Conservation (phyloP, 352 stramenopile species). For the Phytophthora pini region DNA sequence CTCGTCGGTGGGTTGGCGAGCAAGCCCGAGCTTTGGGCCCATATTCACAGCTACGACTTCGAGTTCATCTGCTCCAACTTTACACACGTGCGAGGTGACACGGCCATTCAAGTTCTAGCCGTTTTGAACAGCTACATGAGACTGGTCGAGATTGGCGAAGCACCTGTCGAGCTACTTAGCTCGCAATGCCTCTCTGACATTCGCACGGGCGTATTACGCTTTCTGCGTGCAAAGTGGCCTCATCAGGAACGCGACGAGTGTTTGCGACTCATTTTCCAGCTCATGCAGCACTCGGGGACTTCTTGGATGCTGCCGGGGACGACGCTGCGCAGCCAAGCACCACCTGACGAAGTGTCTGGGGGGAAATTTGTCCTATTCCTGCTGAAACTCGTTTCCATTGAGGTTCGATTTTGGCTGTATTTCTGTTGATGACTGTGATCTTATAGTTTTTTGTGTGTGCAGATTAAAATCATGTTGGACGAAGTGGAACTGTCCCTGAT, state of each 20-base stretch:
- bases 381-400: slow-evolving; percentile 81
- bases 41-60: slow-evolving; percentile 61
- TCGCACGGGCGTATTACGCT: slow-evolving; percentile 61
- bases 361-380: slow-evolving; percentile 82
- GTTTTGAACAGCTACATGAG: slow-evolving; percentile 68
- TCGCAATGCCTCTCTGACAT: slow-evolving; percentile 67
- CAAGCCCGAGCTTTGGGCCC: slow-evolving; percentile 47
- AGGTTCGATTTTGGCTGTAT: slow-evolving; percentile 44
- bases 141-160: slow-evolving; percentile 51
- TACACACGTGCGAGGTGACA: slow-evolving; percentile 38
- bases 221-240: slow-evolving; percentile 75
- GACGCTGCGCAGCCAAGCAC: slow-evolving; percentile 53
- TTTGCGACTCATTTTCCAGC: slow-evolving; percentile 58
- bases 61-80: slow-evolving; percentile 75
- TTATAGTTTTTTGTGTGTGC: slow-evolving; percentile 2
- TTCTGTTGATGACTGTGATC: background rate
- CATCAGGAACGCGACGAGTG: slow-evolving; percentile 77
- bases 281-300: slow-evolving; percentile 68
- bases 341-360: slow-evolving; percentile 57
- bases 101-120: slow-evolving; percentile 48
- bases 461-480: slow-evolving; percentile 89
- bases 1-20: slow-evolving; percentile 51
- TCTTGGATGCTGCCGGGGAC: slow-evolving; percentile 71
- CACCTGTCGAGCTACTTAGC: slow-evolving; percentile 55
- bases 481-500: slow-evolving; percentile 79